Evolutionary conservation across 257 asterid species (phyloP).

Genomic region (Thymus mandschuricus): DNA sequence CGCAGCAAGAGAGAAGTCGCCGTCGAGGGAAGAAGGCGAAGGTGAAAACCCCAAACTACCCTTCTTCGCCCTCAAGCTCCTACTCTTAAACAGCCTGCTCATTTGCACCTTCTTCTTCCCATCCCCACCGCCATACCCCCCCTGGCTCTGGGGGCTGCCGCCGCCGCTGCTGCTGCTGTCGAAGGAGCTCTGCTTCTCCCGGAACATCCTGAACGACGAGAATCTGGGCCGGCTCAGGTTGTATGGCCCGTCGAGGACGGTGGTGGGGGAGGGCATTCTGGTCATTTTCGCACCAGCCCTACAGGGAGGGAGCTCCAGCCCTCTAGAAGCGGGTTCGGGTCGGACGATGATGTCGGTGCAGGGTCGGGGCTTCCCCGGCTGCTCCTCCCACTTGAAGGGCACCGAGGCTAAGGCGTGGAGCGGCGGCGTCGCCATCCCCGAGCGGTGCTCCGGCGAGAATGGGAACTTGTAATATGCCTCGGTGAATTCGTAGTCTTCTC

Average conservation of each 20-base stretch:
- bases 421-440: slow-evolving; percentile 61
- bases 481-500: slow-evolving; percentile 7
- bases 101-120: slow-evolving; percentile 33
- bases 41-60: slow-evolving; percentile 55
- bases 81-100: slow-evolving; percentile 12
- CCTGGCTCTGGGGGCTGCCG: slow-evolving; percentile 39
- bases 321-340: slow-evolving; percentile 40
- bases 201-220: slow-evolving; percentile 58
- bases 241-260: slow-evolving; percentile 75
- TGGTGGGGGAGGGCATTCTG: slow-evolving; percentile 61
- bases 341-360: slow-evolving; percentile 57
- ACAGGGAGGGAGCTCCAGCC: slow-evolving; percentile 69
- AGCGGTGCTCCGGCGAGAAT: slow-evolving; percentile 54
- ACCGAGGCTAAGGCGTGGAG: slow-evolving; percentile 59
- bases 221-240: slow-evolving; percentile 44
- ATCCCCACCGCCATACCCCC: slow-evolving; percentile 22
- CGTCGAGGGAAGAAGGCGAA: background rate
- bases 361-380: slow-evolving; percentile 81
- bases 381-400: slow-evolving; percentile 86
- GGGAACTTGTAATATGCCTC: slow-evolving; percentile 46
- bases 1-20: slow-evolving; percentile 24
- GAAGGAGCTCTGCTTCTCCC: slow-evolving; percentile 44
- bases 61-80: slow-evolving; percentile 26
- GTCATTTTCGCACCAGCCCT: slow-evolving; percentile 3
- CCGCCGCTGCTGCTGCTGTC: slow-evolving; percentile 40